Base-by-base conservation (phyloP, 805 yeast species). In the Peterozyma xylosa region DNA sequence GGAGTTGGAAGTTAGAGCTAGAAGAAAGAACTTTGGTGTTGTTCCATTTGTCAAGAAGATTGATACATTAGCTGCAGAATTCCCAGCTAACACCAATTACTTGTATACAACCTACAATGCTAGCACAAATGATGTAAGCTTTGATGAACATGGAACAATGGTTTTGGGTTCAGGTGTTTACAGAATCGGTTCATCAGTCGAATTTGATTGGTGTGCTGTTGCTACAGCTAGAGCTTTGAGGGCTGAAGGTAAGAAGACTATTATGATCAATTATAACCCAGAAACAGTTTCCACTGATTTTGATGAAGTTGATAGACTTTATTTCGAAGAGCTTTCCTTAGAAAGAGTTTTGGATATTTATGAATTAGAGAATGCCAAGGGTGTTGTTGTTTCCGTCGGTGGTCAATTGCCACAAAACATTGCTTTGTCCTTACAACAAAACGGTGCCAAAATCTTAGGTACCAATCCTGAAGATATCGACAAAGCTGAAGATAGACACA, bases 161-260 rank as follows among this genome's bases (percentile, higher is more conserved):
- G 99, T 91, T 37, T 73, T 91, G 48, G 98, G 98, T 53, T 89
- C 97, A 4, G 99, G 99, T 76, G 99, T 93, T 38, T 91, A 91
- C 76, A 82, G 99, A 71, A 91, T 91, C 62, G 99, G 99, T 57
- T 93, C 98, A 5, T 91, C 98, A 30, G 99, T 91, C 49, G 99
- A 91, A 68, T 91, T 91, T 62, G 99, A 91, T 70, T 91, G 98
- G 97, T 91, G 99, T 80, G 98, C 98, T 39, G 99, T 91, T 47
- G 79, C 96, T 52, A 93, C 98, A 39, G 93, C 89, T 51, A 81
- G 98, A 69, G 88, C 98, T 35, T 74, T 91, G 60, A 80, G 99
- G 57, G 84, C 84, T 53, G 77, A 80, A 62, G 88, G 90, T 47
- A 72, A 76, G 60, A 91, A 89, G 73, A 91, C 98, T 36, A 83